Percentiles rank a stretch among this genome's conserved stretches.
Evolutionary conservation across 148 eudicot species (phyloP).

Genomic region (Drosera capensis): DNA sequence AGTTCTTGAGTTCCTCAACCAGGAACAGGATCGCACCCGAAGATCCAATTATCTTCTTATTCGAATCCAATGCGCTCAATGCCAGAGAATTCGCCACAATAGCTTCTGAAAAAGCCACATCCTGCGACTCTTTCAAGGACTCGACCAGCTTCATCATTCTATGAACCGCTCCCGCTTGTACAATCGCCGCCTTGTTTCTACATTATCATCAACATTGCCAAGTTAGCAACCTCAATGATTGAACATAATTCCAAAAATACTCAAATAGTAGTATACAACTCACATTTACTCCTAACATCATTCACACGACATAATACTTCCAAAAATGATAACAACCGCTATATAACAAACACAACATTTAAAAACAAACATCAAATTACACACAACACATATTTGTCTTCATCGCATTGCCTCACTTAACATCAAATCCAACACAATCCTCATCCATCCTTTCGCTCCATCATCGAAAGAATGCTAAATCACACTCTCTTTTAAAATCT

Average conservation of each 20-base stretch:
- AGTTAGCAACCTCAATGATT: not conserved
- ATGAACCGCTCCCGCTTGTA: conserved; percentile 80
- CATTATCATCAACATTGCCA: not conserved
- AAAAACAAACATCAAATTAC: too few relatives aligned
- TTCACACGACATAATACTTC: too few relatives aligned
- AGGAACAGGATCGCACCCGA: conserved; percentile 68
- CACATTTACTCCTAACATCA: too few relatives aligned
- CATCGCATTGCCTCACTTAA: too few relatives aligned
- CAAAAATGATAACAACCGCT: too few relatives aligned
- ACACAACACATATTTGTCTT: too few relatives aligned
- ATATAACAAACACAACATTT: too few relatives aligned
- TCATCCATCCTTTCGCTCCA: not conserved
- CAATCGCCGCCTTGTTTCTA: conserved; percentile 89
- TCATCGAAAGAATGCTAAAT: not conserved
- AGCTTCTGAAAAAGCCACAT: conserved; percentile 40
- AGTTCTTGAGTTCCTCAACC: conserved; percentile 33
- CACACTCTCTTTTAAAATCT: too few relatives aligned
- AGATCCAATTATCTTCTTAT: conserved; percentile 71
- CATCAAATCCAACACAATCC: too few relatives aligned
- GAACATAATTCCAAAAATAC: not conserved
- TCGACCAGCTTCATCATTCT: conserved; percentile 71
- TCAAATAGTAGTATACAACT: not conserved
- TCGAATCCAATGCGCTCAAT: conserved; percentile 74
- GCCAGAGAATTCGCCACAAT: conserved; percentile 84
- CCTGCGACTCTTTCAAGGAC: conserved; percentile 23